Evolutionary conservation across 495 filamentous ascomycete genomes (phyloP).

Genomic region (Neurospora sp.): DNA sequence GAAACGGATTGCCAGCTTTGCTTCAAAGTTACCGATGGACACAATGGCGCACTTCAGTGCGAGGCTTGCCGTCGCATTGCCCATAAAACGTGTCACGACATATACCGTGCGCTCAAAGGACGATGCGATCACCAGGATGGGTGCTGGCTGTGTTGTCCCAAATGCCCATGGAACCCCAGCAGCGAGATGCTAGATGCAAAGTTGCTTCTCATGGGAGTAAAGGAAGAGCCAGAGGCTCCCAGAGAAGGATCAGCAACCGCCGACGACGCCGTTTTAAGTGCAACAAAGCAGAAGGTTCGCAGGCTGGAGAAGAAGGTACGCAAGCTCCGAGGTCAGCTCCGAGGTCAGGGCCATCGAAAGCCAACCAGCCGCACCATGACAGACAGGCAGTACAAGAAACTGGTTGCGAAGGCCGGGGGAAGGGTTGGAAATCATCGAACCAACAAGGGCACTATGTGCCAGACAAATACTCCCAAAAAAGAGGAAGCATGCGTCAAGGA

Average conservation of each 20-base stretch:
- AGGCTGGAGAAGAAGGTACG: background rate
- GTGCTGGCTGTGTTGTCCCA: background rate
- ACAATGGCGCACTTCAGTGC: no score
- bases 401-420: background rate
- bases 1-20: background rate
- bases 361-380: background rate
- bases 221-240: background rate
- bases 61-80: no score
- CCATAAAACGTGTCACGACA: no score
- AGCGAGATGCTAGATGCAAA: no score
- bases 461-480: background rate
- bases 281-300: no score
- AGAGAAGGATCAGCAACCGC: no score
- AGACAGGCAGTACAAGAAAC: background rate
- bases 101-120: background rate
- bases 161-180: background rate
- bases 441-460: background rate
- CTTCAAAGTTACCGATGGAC: no score
- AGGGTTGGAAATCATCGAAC: background rate
- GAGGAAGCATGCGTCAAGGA: background rate
- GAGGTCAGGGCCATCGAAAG: background rate
- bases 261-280: no score
- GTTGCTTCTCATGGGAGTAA: accelerated
- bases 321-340: background rate
- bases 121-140: background rate